Conservation (phyloP, 2,329 filamentous ascomycete genomes). For the Penicillium rolfsii region DNA sequence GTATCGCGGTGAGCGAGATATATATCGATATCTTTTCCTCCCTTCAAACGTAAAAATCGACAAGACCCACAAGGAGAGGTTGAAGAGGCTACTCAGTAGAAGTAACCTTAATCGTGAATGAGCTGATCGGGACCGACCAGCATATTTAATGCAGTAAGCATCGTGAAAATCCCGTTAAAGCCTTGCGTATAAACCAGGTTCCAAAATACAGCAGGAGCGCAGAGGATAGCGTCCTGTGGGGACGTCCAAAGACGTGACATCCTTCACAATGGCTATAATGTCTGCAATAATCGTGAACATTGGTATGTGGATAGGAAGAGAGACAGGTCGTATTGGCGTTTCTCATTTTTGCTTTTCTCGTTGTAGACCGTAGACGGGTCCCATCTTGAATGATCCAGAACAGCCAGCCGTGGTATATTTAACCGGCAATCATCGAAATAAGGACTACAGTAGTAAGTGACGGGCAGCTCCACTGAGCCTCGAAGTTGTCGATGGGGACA, state of each 20-base stretch:
- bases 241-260: background rate
- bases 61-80: too few species aligned
- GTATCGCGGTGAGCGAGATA: background rate
- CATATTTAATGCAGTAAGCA: background rate
- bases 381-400: background rate
- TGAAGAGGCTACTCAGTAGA: background rate
- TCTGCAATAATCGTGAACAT: background rate
- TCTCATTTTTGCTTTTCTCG: background rate
- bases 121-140: background rate
- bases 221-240: background rate
- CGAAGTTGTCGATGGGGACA: background rate
- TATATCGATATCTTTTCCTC: background rate
- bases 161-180: background rate
- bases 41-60: too few species aligned
- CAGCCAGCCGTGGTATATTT: background rate
- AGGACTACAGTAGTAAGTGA: too few species aligned
- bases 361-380: background rate
- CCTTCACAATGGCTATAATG: background rate
- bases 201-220: too few species aligned
- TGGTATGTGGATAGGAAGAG: background rate
- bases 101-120: background rate
- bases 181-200: background rate
- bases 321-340: background rate
- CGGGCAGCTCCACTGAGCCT: background rate
- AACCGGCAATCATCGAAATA: too few species aligned